phyloP scores from a whole-genome alignment of 495 filamentous ascomycete species.

The Neurospora sp. region DNA sequence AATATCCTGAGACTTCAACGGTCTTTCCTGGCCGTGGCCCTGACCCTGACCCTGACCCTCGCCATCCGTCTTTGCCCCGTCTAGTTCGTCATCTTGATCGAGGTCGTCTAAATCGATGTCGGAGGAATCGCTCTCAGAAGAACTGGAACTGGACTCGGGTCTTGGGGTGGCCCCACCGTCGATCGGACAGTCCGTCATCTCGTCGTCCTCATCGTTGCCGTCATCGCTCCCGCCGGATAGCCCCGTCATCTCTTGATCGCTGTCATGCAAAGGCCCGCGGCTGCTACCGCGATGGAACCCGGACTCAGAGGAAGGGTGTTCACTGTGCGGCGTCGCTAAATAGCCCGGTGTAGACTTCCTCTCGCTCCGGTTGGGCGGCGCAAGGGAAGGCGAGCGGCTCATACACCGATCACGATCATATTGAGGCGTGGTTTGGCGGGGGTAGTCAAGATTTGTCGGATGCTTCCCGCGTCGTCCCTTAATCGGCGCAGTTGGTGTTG shows the following conservation, averaged over 20 bases:
- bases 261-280: slow-evolving; percentile 6
- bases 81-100: slow-evolving; percentile 25
- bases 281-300: slow-evolving; percentile 13
- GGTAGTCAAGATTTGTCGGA: neutral
- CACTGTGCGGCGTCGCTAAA: slow-evolving; percentile 47
- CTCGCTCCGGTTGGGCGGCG: slow-evolving; percentile 7
- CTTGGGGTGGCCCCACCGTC: neutral
- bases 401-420: slow-evolving; percentile 9
- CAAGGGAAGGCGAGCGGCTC: slow-evolving; percentile 22
- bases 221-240: slow-evolving; percentile 4
- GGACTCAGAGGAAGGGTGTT: slow-evolving; percentile 14
- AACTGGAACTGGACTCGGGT: neutral
- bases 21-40: neutral
- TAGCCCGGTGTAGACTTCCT: slow-evolving; percentile 38
- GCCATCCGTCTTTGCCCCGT: slow-evolving; percentile 23
- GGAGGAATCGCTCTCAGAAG: neutral
- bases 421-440: neutral
- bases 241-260: slow-evolving; percentile 7
- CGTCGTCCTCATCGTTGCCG: slow-evolving; percentile 7
- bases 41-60: slow-evolving; percentile 1
- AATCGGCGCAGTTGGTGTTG: neutral
- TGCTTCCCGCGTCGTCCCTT: neutral
- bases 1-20: slow-evolving; percentile 28
- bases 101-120: slow-evolving; percentile 1
- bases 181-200: slow-evolving; percentile 1